Base-by-base conservation (phyloP, 1,139 yeast species). In the Yamadazyma siamensis region DNA sequence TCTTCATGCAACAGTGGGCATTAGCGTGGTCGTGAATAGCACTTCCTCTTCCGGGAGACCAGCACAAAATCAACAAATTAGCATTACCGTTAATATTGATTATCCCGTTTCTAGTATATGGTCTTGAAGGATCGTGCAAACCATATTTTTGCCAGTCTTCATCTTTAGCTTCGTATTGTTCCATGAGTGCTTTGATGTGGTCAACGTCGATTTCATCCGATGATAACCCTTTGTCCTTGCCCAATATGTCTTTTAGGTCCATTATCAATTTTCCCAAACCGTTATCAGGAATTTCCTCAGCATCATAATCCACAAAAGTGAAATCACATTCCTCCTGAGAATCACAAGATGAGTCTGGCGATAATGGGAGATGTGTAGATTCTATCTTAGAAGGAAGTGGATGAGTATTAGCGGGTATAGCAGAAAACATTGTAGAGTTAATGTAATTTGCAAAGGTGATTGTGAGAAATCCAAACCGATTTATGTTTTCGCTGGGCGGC, bases 21-120 rank as follows among this genome's bases (percentile, higher is more conserved):
- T 76, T 70, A 19, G 89, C 86, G 46, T 82, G 91, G 54, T 80
- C 88, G 50, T 83, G 91, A 39, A 82, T 77, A 28, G 79, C 71
- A 24, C 85, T 77, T 15, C 78, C 65, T 46, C 68, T 66, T n/a
- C 76, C 76, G 0, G 88, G 88, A 34, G 73, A 70, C 91, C 91
- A 83, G 17, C 81, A 87, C 32, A 82, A 56, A 11, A 82, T 59
- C 29, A 83, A 64, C 39, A 82, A 59, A 49, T 81, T 80, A 28
- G 87, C 89, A 54, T 80, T 79, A 19, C 75, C 72, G 51, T 79
- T 78, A 49, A 80, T 73, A 49, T 80, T 75, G 39, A 76, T 75
- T 15, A 81, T 75, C 1, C 87, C 87, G 48, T 82, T 82, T 36
- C 80, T 54, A 16, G 80, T 67, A 52, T 77, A 76, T 36, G 64